phyloP scores from a whole-genome alignment of 345 rosid species.

The Arabidopsis thaliana region TAIR10.1 NC_003075.7:12187001-12187500 shows the following conservation, averaged over 20 bases:
- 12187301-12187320: constrained; percentile 47
- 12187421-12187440: too few species aligned
- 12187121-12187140: too few species aligned
- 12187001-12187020: neutral
- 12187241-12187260: constrained; percentile 24
- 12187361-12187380: constrained; percentile 7
- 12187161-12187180: neutral
- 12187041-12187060: constrained; percentile 42
- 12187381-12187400: neutral
- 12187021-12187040: constrained; percentile 39
- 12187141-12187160: too few species aligned
- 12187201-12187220: neutral
- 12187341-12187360: constrained; percentile 72
- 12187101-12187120: constrained; percentile 35
- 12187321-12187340: constrained; percentile 49
- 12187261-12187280: constrained; percentile 36
- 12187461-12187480: neutral
- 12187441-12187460: neutral
- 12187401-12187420: too few species aligned
- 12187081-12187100: constrained; percentile 33
- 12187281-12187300: constrained; percentile 59
- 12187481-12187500: neutral
- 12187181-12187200: constrained; percentile 37
- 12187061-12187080: constrained; percentile 17
- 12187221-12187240: neutral